Conservation (phyloP, 2,329 filamentous ascomycete genomes). For the Achaetomium macrosporum region DNA sequence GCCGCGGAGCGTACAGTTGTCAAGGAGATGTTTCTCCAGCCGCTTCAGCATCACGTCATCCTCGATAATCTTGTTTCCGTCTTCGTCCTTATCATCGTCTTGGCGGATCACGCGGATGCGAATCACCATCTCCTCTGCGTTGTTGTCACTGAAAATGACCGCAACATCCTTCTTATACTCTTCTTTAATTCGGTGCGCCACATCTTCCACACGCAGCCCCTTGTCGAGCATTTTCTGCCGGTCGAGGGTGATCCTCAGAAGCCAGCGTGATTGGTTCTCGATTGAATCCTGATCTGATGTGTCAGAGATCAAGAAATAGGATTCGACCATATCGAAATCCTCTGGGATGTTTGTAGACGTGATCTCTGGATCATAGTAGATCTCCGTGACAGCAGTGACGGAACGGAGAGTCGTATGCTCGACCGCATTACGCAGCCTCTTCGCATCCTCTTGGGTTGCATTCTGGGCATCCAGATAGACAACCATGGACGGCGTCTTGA, state of each 20-base stretch:
- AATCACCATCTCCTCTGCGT: conserved; percentile 90
- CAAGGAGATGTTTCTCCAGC: conserved; percentile 83
- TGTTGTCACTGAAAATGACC: conserved; percentile 96
- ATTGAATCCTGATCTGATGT: conserved; percentile 60
- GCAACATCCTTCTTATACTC: conserved; percentile 80
- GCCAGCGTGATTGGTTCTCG: conserved; percentile 85
- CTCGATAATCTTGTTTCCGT: conserved; percentile 56
- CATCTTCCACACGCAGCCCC: conserved; percentile 83
- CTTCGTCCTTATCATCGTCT: conserved; percentile 68
- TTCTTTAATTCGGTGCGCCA: conserved; percentile 82
- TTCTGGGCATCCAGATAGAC: conserved; percentile 68
- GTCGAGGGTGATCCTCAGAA: conserved; percentile 87
- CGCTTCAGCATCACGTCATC: conserved; percentile 92
- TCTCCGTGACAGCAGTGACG: conserved; percentile 86
- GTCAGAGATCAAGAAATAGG: conserved; percentile 91
- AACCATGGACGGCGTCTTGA: conserved; percentile 97
- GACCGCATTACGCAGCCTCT: conserved; percentile 77
- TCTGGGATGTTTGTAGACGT: conserved; percentile 78
- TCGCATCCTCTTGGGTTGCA: conserved; percentile 71
- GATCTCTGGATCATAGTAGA: conserved; percentile 94
- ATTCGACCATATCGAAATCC: conserved; percentile 91
- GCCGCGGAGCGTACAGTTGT: conserved; percentile 85
- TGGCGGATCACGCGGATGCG: conserved; percentile 76
- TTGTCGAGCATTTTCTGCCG: conserved; percentile 94
- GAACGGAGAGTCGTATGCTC: conserved; percentile 93